Evolutionary conservation across 73 alveolate genomes (phyloP), one percentile per base, ranked within the genome.

Genomic region (Paramecium bursaria): DNA sequence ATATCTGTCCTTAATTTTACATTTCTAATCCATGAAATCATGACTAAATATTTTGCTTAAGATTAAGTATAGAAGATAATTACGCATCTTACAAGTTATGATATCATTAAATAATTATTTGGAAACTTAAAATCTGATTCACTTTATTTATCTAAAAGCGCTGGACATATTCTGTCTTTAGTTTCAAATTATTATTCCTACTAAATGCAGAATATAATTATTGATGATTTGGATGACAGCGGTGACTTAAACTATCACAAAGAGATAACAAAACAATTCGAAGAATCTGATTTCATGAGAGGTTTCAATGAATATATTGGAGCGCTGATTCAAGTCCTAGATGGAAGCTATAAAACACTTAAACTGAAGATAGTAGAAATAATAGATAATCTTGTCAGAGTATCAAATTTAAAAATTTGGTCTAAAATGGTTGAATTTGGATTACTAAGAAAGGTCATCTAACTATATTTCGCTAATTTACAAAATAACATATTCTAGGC

Each of bases 1-100:
- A 67, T 67, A 57, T 25, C 50, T 67, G 82, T 67, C 1, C 55
- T 67, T 3, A 67, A 67, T 42, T 67, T 67, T 42, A 42, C 82
- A 0, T 67, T 39, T 14, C 27, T 67, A 5, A 67, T 67, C 10
- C 82, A 67, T 42, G 82, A 67, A 42, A 67, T 67, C 2, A 67
- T 67, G 82, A 67, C 82, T 1, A 31, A 47, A 35, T 67, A 67
- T 29, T 67, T 67, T 42, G 19, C 53, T 3, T 17, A 23, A 19
- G 82, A 67, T 39, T 35, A 21, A 39, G 33, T 42, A 21, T 26
- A 33, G 0, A 19, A 42, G 44, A n/a, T 67, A 2, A 26, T 67
- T 35, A 3, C 33, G 21, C 44, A 30, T 30, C 19, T 67, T 15
- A 42, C 44, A n/a, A 67, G 55, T 6, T 21, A 42, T 25, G 17